Conservation (phyloP, 306 rosid species). For the Hylodesmum podocarpum region DNA sequence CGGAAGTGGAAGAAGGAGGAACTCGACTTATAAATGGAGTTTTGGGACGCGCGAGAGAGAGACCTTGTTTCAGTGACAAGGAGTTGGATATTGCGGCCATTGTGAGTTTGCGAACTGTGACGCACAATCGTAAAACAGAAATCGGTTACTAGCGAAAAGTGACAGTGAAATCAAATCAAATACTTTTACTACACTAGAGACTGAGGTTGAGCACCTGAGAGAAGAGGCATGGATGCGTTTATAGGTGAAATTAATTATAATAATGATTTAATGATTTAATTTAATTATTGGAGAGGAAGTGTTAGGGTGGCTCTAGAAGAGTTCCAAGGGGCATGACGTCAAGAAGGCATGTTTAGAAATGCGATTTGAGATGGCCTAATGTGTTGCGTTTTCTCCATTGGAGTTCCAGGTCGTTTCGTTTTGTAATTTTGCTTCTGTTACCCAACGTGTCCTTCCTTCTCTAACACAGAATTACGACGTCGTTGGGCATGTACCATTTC, state of each 20-base stretch:
- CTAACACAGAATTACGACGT: not conserved
- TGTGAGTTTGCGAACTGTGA: slow-evolving; percentile 49
- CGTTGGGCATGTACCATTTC: not conserved
- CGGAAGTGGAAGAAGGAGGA: slow-evolving; percentile 41
- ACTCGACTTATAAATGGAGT: slow-evolving; percentile 19
- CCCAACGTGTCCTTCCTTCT: not conserved
- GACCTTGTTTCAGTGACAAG: slow-evolving; percentile 50
- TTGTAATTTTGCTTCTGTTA: not conserved
- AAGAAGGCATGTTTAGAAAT: not conserved
- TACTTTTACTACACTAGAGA: not conserved
- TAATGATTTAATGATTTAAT: not conserved
- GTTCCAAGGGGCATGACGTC: slow-evolving; percentile 44
- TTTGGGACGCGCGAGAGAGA: slow-evolving; percentile 48
- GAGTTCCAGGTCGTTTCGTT: not conserved
- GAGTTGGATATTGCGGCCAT: slow-evolving; percentile 63
- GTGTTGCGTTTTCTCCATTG: slow-evolving; percentile 16
- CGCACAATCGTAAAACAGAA: slow-evolving; percentile 19
- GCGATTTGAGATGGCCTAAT: slow-evolving; percentile 18
- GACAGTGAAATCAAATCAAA: slow-evolving; percentile 29
- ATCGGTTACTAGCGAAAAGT: slow-evolving; percentile 30
- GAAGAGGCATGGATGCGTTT: slow-evolving; percentile 32
- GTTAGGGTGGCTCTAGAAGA: slow-evolving; percentile 40
- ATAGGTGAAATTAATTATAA: not conserved
- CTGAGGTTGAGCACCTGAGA: slow-evolving; percentile 35
- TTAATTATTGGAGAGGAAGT: not conserved